Base-by-base conservation (phyloP, 352 stramenopile genomes). In the Pythium dissimile region DNA sequence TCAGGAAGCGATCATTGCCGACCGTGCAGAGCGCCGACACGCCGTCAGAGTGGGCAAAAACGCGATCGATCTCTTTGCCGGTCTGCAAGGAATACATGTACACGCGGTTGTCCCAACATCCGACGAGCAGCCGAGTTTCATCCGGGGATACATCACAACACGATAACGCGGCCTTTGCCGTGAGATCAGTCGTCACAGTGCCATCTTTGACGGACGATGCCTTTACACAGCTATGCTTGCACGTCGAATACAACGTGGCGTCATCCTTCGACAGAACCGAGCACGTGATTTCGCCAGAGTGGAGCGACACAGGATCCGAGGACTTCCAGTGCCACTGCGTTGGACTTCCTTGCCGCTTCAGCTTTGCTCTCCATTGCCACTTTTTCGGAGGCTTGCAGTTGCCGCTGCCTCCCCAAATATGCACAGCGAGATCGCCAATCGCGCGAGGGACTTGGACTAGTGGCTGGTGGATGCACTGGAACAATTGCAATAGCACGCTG, bases 71-170 rank as follows among this genome's bases (percentile, higher is more conserved):
- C 11, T 83, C 69, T 1, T 68, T 56, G 1, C 78, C 81, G 3
- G 72, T 86, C 20, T 74, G 53, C 3, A 73, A 27, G 2, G 78
- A 90, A 58, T 88, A 71, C 81, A 94, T 90, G 64, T 85, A 85
- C 41, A 94, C 73, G 43, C 63, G 59, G 49, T 88, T 86, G 52
- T 94, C 83, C 75, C 79, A 89, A 42, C 75, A 87, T 1, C 82
- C 83, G 37, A 92, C 59, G 3, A 94, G 64, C 3, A 86, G 59
- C 16, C 81, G 31, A 5, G 62, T 78, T 35, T 89, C 83, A 34
- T 92, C 75, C 5, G 75, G 72, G 4, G 81, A 88, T 2, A 92
- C 46, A 57, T 87, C 82, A 27, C 81, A 88, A 54, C 80, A 90
- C 1, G 82, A 90, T 3, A 92, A 55, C 1, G 73, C 75, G 12